Base-by-base conservation (phyloP, 345 rosid species). In the Lepidium sativum region DNA sequence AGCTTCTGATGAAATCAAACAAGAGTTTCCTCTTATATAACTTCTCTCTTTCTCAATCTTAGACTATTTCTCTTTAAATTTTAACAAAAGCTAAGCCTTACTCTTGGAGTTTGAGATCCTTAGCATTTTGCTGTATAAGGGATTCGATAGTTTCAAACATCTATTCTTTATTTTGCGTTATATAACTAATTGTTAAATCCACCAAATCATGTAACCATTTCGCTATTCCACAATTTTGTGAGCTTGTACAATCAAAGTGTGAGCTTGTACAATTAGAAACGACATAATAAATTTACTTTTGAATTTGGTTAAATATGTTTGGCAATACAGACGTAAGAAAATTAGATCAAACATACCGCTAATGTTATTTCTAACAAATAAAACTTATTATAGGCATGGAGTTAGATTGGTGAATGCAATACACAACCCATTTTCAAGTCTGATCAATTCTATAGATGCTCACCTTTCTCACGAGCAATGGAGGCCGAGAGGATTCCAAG, bases 401-500 rank as follows among this genome's bases (percentile, higher is more conserved):
- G 9, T 9, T 12, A 27, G 27, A 33, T n/a, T n/a, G 41, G 20
- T 1, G 54, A 31, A 42, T 32, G 69, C 38, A 52, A 17, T 8
- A 18, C 54, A 42, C 45, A 54, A 21, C 41, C n/a, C 15, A 15
- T 20, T 21, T 29, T 14, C 43, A 55, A 44, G 64, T 18, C 12
- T 43, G 33, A 33, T 55, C 51, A 47, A 55, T 55, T 40, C 9
- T 52, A 71, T 9, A 68, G 67, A 59, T 78, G 80, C 52, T 75
- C 72, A 1, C 89, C 88, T 73, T 56, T 78, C 72, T 85, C 91
- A 18, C 91, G 92, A 18, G 87, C 83, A 73, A 95, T 88, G 45
- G 96, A 91, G 49, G 96, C 80, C 0, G 92, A 95, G 13, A 95
- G 91, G 70, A 95, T 84, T 16, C 92, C 85, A 47, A 90, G 92